Conservation (phyloP, 176 grass and related monocot species). For the Pontederia crassipes region DNA sequence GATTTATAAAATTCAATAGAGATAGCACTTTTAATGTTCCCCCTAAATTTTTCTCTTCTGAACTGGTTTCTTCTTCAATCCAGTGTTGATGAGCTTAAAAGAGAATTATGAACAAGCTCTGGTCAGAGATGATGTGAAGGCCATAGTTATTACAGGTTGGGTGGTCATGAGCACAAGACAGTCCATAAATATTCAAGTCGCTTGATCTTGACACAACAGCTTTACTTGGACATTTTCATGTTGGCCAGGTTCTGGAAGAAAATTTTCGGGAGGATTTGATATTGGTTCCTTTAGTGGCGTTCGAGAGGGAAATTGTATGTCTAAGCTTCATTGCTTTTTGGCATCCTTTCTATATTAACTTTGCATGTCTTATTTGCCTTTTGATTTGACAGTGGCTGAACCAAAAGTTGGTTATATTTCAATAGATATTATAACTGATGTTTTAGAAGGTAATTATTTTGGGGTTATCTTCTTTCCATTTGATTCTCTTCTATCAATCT, state of each 20-base stretch:
- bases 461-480: neutral
- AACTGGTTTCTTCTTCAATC: constrained; percentile 16
- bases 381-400: constrained; percentile 36
- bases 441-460: constrained; percentile 64
- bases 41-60: neutral
- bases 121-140: constrained; percentile 76
- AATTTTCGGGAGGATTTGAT: constrained; percentile 92
- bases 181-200: neutral
- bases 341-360: constrained; percentile 6
- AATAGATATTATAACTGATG: constrained; percentile 73
- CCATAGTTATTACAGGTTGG: constrained; percentile 75
- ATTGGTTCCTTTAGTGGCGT: constrained; percentile 53
- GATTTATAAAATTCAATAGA: too few relatives aligned
- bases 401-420: constrained; percentile 74
- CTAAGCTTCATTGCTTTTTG: constrained; percentile 4
- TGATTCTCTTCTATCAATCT: neutral
- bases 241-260: constrained; percentile 49
- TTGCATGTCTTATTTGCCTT: constrained; percentile 4
- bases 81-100: constrained; percentile 67
- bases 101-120: constrained; percentile 71
- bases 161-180: neutral
- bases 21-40: neutral
- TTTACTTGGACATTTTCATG: neutral
- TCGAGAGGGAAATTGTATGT: constrained; percentile 59
- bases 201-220: constrained; percentile 1